These are phyloP conservation scores for Beauveria rudraprayagi DNA, from an alignment of 2,329 filamentous ascomycete genomes.

Conservation along the genomic window DNA sequence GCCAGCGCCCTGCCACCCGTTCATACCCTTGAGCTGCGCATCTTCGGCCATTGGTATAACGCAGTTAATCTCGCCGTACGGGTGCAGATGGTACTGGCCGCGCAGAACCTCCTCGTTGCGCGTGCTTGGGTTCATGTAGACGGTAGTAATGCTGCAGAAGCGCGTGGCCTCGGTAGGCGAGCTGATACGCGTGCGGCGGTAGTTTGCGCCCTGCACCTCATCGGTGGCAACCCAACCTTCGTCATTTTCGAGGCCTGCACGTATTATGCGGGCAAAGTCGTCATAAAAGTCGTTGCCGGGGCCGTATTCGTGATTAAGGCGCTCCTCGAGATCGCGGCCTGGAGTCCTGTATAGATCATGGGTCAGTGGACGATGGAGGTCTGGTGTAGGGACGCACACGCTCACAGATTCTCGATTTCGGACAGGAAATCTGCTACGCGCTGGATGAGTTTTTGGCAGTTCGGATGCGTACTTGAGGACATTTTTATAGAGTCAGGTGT, in stretches of 20 bases:
- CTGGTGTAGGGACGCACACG: neutral
- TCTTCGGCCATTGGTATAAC: constrained; percentile 40
- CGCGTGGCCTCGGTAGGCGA: constrained; percentile 37
- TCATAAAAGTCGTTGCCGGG: constrained; percentile 35
- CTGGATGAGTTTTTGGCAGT: constrained; percentile 5
- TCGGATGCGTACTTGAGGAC: constrained; percentile 1
- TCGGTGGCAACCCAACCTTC: constrained; percentile 38
- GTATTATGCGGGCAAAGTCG: constrained; percentile 30
- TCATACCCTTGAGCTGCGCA: constrained; percentile 47
- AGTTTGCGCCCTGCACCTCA: constrained; percentile 36
- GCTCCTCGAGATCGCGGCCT: constrained; percentile 35
- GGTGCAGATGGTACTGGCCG: constrained; percentile 46
- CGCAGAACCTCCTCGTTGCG: constrained; percentile 32
- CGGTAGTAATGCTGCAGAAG: constrained; percentile 48
- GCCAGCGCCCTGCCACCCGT: constrained; percentile 46
- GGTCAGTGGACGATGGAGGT: neutral
- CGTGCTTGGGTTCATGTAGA: constrained; percentile 43
- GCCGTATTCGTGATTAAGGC: constrained; percentile 35
- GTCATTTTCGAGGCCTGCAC: constrained; percentile 25
- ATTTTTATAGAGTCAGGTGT: neutral
- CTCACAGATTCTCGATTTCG: constrained; percentile 5
- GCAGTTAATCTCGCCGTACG: constrained; percentile 49
- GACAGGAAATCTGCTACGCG: constrained; percentile 2
- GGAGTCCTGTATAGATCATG: constrained; percentile 30
- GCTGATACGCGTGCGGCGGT: constrained; percentile 38